These are phyloP conservation scores for Raffaelea deltoideospora DNA, from an alignment of 2,329 filamentous ascomycete species.

Conservation along the genomic window DNA sequence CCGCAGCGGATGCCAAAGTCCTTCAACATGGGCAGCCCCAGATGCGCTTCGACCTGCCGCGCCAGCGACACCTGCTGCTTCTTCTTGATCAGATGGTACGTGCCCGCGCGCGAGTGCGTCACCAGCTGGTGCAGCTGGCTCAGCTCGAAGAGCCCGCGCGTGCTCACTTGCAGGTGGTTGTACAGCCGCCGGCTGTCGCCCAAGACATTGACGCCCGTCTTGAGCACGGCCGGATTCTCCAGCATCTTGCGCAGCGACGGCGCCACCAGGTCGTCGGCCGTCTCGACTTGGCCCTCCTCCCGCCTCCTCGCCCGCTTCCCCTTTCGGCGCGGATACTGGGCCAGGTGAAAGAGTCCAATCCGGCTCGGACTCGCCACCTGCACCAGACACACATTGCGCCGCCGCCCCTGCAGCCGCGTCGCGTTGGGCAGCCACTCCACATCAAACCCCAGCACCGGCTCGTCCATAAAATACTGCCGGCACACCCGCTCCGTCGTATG, in stretches of 20 bases:
- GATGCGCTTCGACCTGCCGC: constrained; percentile 51
- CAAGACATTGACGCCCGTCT: constrained; percentile 63
- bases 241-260: constrained; percentile 58
- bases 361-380: constrained; percentile 66
- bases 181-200: constrained; percentile 55
- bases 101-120: constrained; percentile 40
- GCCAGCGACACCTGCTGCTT: constrained; percentile 49
- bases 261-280: constrained; percentile 44
- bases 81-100: constrained; percentile 47
- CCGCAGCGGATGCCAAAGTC: constrained; percentile 52
- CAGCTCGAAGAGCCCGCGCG: constrained; percentile 60
- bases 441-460: constrained; percentile 72
- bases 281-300: no score
- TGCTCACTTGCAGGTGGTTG: constrained; percentile 48
- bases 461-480: constrained; percentile 47
- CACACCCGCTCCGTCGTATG: constrained; percentile 52
- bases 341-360: constrained; percentile 71
- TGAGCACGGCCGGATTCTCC: constrained; percentile 53
- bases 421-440: constrained; percentile 62
- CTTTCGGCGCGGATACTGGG: constrained; percentile 45
- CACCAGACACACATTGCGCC: constrained; percentile 63
- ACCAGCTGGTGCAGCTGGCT: constrained; percentile 71
- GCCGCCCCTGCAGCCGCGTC: constrained; percentile 29
- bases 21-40: constrained; percentile 65
- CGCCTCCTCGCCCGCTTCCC: no score